Percentiles rank a stretch among this genome's conserved stretches.
Conservation (phyloP, 345 rosid genomes). For the Brassica juncea region DNA sequence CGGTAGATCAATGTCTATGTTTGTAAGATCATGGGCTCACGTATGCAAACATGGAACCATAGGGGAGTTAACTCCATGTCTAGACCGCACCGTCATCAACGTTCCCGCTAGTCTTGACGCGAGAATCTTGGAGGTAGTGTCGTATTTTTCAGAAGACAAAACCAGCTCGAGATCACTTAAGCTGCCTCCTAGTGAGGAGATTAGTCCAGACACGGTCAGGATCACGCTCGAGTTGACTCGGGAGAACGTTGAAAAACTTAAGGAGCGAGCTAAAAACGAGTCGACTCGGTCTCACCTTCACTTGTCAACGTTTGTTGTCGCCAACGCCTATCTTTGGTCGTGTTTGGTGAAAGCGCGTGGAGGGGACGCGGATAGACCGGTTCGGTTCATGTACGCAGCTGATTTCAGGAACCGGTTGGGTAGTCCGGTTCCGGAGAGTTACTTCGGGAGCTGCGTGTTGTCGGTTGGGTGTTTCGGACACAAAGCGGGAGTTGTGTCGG, state of each 20-base stretch:
- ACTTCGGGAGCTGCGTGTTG: slow-evolving; percentile 43
- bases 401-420: slow-evolving; percentile 40
- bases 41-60: slow-evolving; percentile 12
- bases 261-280: slow-evolving; percentile 8
- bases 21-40: slow-evolving; percentile 40
- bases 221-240: slow-evolving; percentile 28
- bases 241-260: slow-evolving; percentile 29
- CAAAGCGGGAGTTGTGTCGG: neutral
- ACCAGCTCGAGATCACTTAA: slow-evolving; percentile 4
- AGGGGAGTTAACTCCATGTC: slow-evolving; percentile 8
- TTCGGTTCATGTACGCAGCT: slow-evolving; percentile 23
- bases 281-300: slow-evolving; percentile 6
- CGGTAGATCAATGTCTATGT: slow-evolving; percentile 9
- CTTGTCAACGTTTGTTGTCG: slow-evolving; percentile 42
- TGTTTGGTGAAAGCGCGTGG: slow-evolving; percentile 35
- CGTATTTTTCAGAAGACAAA: neutral
- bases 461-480: neutral
- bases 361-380: neutral
- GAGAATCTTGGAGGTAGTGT: neutral
- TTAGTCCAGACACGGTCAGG: slow-evolving; percentile 16
- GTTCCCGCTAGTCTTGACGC: slow-evolving; percentile 14
- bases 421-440: slow-evolving; percentile 23
- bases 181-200: neutral
- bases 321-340: slow-evolving; percentile 10
- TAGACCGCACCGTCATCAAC: slow-evolving; percentile 27